A percentile compares a stretch with the other conserved stretches of the same genome.
Conservation (phyloP, 2,329 filamentous ascomycete species). For the Alternaria ventricosa region DNA sequence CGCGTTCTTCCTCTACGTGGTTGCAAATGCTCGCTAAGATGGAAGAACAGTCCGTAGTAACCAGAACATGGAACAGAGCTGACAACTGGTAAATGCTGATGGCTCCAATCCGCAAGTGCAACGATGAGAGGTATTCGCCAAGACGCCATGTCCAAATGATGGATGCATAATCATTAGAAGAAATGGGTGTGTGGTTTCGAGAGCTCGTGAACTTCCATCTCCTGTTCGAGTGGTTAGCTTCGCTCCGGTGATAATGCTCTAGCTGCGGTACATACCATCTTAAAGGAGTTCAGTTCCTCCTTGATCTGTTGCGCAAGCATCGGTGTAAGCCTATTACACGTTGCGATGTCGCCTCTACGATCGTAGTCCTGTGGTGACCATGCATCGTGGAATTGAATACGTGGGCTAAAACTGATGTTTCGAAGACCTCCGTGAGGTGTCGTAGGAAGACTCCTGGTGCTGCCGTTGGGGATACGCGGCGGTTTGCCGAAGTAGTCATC, state of each 20-base stretch:
- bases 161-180: slow-evolving; percentile 73
- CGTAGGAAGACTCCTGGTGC: slow-evolving; percentile 79
- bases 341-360: slow-evolving; percentile 92
- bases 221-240: slow-evolving; percentile 65
- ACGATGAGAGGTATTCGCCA: slow-evolving; percentile 48
- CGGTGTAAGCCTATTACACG: slow-evolving; percentile 95
- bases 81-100: slow-evolving; percentile 51
- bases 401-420: slow-evolving; percentile 80
- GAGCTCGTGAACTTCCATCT: slow-evolving; percentile 99
- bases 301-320: slow-evolving; percentile 99
- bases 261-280: slow-evolving; percentile 74
- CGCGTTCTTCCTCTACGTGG: slow-evolving; percentile 40
- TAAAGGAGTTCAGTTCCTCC: slow-evolving; percentile 98
- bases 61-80: slow-evolving; percentile 50
- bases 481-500: slow-evolving; percentile 91
- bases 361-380: slow-evolving; percentile 97
- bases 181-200: slow-evolving; percentile 99
- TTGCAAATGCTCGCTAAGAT: slow-evolving; percentile 51
- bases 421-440: slow-evolving; percentile 73
- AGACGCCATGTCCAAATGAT: slow-evolving; percentile 51
- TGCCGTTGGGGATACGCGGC: slow-evolving; percentile 70
- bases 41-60: slow-evolving; percentile 50
- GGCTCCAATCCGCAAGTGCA: slow-evolving; percentile 44
- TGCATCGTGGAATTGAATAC: slow-evolving; percentile 93
- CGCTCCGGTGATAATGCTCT: not conserved